Base-by-base conservation (phyloP, 257 asterid genomes). In the Capsicum rhomboideum region DNA sequence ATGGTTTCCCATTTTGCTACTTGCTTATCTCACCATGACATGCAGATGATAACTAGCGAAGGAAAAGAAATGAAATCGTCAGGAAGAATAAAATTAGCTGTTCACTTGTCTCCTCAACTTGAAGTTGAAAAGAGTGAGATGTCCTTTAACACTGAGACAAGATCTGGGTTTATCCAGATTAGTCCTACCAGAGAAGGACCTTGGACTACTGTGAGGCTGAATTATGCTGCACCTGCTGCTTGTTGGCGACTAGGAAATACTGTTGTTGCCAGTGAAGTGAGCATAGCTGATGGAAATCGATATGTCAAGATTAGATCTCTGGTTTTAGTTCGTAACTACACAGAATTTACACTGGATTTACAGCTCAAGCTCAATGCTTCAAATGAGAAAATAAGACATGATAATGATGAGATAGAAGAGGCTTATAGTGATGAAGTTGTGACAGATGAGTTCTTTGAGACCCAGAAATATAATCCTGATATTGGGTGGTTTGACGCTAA, bases 221-320 rank as follows among this genome's bases (percentile, higher is more conserved):
- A 96, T 83, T 96, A 96, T 86, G 97, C 96, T 71, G 97, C 98
- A 59, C 97, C 98, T 88, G 97, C 93, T 87, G 98, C 98, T 58
- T 93, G 96, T 87, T 96, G 97, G 98, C 91, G 86, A 88, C 88
- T 96, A 63, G 98, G 97, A 81, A 90, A 90, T 82, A 88, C 88
- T 84, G 88, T 92, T 54, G 98, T 96, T 88, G 99, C 98, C 82
- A 96, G 98, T 93, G 99, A 96, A 92, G 96, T 95, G 84, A 91
- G 90, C 23, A 92, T 92, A 40, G 83, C 53, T 85, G 98, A 93
- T 85, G 96, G 94, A 75, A 92, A 93, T 86, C 86, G 95, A 91
- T 91, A 90, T 84, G 95, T 96, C 84, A 87, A 79, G 86, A 89
- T 96, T 86, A 92, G 97, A 86, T 93, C 99, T 77, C 86, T 96